phyloP scores from a whole-genome alignment of 495 filamentous ascomycete species.

The Cenococcum geophilum region DNA sequence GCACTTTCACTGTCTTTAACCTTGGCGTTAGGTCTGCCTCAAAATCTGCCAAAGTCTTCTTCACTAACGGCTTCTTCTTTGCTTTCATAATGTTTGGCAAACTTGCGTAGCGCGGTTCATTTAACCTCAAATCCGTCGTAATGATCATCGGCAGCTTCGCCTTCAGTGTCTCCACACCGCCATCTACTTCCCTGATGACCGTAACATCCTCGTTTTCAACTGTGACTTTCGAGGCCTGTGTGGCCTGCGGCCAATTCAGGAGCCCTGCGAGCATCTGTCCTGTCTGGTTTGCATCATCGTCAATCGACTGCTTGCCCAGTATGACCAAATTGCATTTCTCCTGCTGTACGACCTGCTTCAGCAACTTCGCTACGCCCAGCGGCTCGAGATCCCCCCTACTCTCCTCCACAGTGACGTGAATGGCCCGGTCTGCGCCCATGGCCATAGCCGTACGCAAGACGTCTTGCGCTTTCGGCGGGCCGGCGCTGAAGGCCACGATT shows the following conservation, averaged over 20 bases:
- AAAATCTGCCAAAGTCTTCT: conserved; percentile 76
- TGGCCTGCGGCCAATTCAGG: conserved; percentile 88
- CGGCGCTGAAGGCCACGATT: conserved; percentile 83
- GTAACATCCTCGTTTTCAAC: conserved; percentile 59
- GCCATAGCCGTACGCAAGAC: conserved; percentile 93
- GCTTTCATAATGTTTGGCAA: conserved; percentile 99
- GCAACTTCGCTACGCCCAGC: conserved; percentile 80
- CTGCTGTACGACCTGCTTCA: conserved; percentile 66
- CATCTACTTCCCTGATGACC: conserved; percentile 89
- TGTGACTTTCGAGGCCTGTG: conserved; percentile 77
- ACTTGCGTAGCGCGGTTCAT: conserved; percentile 91
- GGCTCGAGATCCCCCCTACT: conserved; percentile 67
- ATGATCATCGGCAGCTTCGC: conserved; percentile 83
- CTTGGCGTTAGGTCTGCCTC: conserved; percentile 66
- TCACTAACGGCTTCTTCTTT: conserved; percentile 97
- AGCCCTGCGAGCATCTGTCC: conserved; percentile 96
- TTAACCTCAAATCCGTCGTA: conserved; percentile 90
- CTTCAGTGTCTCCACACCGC: conserved; percentile 82
- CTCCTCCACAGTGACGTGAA: conserved; percentile 71
- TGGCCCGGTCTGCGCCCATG: conserved; percentile 89
- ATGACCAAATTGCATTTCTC: conserved; percentile 88
- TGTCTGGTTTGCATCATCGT: conserved; percentile 92
- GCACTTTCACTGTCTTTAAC: conserved; percentile 75
- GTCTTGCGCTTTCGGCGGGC: conserved; percentile 79
- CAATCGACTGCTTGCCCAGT: conserved; percentile 94